Base-by-base conservation (phyloP, 2,329 filamentous ascomycete species). In the Fusarium sp. region DNA sequence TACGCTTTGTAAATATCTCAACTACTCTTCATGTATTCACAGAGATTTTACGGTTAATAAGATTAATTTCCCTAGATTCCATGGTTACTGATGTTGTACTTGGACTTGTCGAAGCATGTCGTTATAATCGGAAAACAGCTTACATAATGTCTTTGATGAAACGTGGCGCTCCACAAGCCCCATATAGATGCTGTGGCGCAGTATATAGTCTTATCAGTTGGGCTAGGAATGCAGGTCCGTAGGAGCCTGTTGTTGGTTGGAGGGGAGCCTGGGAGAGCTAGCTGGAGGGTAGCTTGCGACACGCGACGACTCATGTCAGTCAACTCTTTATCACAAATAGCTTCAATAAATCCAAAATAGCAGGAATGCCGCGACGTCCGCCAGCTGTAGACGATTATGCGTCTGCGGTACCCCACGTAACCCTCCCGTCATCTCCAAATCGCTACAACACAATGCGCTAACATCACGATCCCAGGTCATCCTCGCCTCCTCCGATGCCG, bases 401-500 rank as follows among this genome's bases (percentile, higher is more conserved):
- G 71, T 80, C 80, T 62, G 82, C 82, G 51, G 82, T 85, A 40
- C 81, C 83, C 41, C 81, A 85, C 78, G 84, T 84, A 66, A 41
- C 69, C 41, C 38, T 60, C 32, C 22, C 70, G 69, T 16, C 69
- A 76, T 25, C 67, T 70, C 7, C 29, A 29, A 24, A 34, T 60
- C 15, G 8, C 20, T 41, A 20, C 7, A 49, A 45, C 55, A 57
- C 34, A 20, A 52, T 55, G 58, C 27, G 58, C 71, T 64, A 73
- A 58, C 32, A 40, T 48, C 8, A 47, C 16, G 22, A 47, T 40
- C 51, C 25, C 46, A 99, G 94, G 97, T 98, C 73, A 94, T 98
- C 67, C 89, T 97, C 74, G 94, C 95, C 4, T 92, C 94, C 15
- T 94, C 94, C 24, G 95, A 98, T 77, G 88, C 91, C 52, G 96